These are phyloP conservation scores for Sequoiadendron giganteum DNA, from an alignment of 75 land plant genomes.

Conservation along the genomic window DNA sequence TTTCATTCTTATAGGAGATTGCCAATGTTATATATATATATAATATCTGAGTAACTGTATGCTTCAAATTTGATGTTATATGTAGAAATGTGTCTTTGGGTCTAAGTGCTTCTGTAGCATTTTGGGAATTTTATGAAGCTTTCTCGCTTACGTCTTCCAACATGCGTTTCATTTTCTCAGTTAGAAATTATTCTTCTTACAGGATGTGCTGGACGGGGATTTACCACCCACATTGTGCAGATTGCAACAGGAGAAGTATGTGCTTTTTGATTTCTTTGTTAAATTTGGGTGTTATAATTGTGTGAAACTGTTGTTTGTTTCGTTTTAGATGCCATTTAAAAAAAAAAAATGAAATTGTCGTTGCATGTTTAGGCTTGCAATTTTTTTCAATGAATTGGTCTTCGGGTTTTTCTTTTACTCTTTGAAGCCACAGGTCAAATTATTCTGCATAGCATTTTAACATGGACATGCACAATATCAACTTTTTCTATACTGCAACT, in stretches of 20 bases:
- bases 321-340: background rate
- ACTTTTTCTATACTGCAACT: too few species aligned
- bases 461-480: background rate
- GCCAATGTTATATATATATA: background rate
- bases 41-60: background rate
- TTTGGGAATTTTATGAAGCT: background rate
- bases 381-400: background rate
- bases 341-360: background rate
- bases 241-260: background rate
- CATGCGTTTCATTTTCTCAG: background rate
- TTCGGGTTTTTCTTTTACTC: too few species aligned
- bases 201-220: slow-evolving; percentile 1
- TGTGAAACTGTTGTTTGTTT: background rate
- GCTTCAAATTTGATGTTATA: background rate
- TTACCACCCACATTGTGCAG: background rate
- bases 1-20: background rate
- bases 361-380: background rate
- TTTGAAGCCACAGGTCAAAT: background rate
- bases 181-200: background rate
- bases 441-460: background rate
- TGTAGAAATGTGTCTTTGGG: background rate
- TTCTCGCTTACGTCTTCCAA: background rate
- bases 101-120: background rate
- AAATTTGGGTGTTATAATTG: background rate
- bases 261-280: background rate